Evolutionary conservation across 2,329 filamentous ascomycete species (phyloP).

Genomic region (Pseudomassariella vexata): DNA sequence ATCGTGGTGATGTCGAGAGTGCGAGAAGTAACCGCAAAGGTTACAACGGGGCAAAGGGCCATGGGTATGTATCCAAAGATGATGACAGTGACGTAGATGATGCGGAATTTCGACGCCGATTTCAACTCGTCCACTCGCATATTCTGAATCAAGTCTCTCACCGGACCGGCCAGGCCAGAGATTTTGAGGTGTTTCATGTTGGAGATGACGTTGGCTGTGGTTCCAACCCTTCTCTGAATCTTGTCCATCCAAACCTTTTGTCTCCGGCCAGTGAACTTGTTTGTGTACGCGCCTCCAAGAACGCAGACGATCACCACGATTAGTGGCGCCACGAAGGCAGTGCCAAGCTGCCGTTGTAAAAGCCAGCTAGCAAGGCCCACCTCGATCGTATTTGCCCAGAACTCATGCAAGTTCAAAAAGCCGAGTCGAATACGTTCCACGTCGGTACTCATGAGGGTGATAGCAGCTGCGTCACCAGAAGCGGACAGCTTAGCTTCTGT

Average conservation of each 20-base stretch:
- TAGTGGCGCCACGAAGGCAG: conserved; percentile 11
- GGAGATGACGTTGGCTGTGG: conserved; percentile 21
- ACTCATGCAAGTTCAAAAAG: conserved; percentile 20
- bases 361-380: conserved; percentile 4
- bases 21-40: conserved; percentile 1
- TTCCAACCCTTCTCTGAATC: conserved; percentile 17
- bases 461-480: conserved; percentile 12
- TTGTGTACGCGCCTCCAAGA: background rate
- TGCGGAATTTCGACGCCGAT: conserved; percentile 21
- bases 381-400: conserved; percentile 11
- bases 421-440: conserved; percentile 20
- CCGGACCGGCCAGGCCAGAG: conserved; percentile 24
- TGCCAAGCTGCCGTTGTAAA: conserved; percentile 1
- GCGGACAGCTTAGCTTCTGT: conserved; percentile 13
- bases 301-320: conserved; percentile 10
- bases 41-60: conserved; percentile 1
- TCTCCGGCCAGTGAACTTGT: conserved; percentile 4
- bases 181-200: conserved; percentile 34
- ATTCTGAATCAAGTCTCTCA: conserved; percentile 24
- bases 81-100: background rate
- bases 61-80: background rate
- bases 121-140: conserved; percentile 28
- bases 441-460: conserved; percentile 28
- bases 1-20: background rate
- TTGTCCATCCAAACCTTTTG: conserved; percentile 18